phyloP scores from a whole-genome alignment of 2,329 filamentous ascomycete genomes.

The Onygenales sp. region DNA sequence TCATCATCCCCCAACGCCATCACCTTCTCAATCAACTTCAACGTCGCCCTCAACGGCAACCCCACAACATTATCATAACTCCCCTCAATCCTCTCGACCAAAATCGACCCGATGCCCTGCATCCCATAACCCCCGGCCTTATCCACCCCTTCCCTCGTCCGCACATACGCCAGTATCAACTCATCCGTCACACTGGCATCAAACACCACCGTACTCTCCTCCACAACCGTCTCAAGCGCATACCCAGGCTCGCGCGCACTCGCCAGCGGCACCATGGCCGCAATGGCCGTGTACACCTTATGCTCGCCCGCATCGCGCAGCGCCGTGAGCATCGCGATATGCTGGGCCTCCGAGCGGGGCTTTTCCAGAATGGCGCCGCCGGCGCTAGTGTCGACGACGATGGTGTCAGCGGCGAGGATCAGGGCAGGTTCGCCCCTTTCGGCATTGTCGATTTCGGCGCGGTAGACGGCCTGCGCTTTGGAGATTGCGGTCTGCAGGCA shows the following conservation, averaged over 20 bases:
- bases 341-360: slow-evolving; percentile 69
- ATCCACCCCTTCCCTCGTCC: slow-evolving; percentile 81
- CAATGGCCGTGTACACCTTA: slow-evolving; percentile 78
- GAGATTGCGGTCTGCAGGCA: slow-evolving; percentile 75
- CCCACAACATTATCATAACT: slow-evolving; percentile 91
- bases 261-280: slow-evolving; percentile 69
- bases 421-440: slow-evolving; percentile 62
- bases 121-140: slow-evolving; percentile 95
- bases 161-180: slow-evolving; percentile 58
- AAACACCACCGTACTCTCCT: slow-evolving; percentile 89
- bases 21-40: slow-evolving; percentile 83
- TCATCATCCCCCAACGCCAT: slow-evolving; percentile 64
- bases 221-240: slow-evolving; percentile 66
- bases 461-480: slow-evolving; percentile 71
- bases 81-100: slow-evolving; percentile 84
- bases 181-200: slow-evolving; percentile 68
- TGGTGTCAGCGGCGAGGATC: slow-evolving; percentile 82
- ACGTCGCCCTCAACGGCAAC: slow-evolving; percentile 65
- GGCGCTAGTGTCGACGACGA: slow-evolving; percentile 62
- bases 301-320: slow-evolving; percentile 70
- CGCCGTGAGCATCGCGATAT: slow-evolving; percentile 72
- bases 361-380: slow-evolving; percentile 78
- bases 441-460: slow-evolving; percentile 46
- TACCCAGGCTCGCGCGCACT: slow-evolving; percentile 81
- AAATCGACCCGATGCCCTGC: slow-evolving; percentile 75